Conservation (phyloP, 2,329 filamentous ascomycete genomes). For the Didymosphaeria variabile region DNA sequence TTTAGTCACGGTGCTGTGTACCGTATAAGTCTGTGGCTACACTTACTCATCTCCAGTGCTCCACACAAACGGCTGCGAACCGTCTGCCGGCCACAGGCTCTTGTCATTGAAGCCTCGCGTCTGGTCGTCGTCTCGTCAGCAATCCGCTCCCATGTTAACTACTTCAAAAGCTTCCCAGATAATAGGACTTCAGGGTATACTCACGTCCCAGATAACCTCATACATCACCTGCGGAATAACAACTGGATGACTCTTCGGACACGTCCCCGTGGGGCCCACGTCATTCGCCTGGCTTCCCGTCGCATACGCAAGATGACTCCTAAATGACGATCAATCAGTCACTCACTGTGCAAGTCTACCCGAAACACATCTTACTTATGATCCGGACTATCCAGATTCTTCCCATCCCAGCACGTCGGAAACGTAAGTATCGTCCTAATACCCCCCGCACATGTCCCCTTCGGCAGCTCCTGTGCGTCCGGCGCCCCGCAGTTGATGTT, state of each 20-base stretch:
- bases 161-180: too few relatives aligned
- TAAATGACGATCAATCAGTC: neutral
- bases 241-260: constrained; percentile 37
- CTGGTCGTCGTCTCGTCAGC: constrained; percentile 18
- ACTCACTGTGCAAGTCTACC: neutral
- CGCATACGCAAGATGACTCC: constrained; percentile 68
- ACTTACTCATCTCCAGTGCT: constrained; percentile 40
- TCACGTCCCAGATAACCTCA: constrained; percentile 34
- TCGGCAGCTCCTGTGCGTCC: constrained; percentile 31
- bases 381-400: constrained; percentile 64
- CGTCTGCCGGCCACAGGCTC: constrained; percentile 30
- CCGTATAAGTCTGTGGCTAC: neutral
- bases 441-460: constrained; percentile 60
- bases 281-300: constrained; percentile 27
- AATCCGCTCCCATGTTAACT: neutral
- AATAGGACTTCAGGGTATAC: too few relatives aligned
- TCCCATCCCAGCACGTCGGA: constrained; percentile 76
- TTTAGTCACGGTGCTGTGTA: neutral
- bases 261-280: constrained; percentile 39
- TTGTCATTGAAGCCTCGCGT: constrained; percentile 32
- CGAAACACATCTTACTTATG: constrained; percentile 52
- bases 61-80: constrained; percentile 36
- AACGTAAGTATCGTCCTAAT: constrained; percentile 74
- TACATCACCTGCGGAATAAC: constrained; percentile 43
- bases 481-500: constrained; percentile 35